Percentiles rank a stretch among this genome's conserved stretches.
Conservation (phyloP, 2,329 filamentous ascomycete genomes). For the Aspergillus proliferans region DNA sequence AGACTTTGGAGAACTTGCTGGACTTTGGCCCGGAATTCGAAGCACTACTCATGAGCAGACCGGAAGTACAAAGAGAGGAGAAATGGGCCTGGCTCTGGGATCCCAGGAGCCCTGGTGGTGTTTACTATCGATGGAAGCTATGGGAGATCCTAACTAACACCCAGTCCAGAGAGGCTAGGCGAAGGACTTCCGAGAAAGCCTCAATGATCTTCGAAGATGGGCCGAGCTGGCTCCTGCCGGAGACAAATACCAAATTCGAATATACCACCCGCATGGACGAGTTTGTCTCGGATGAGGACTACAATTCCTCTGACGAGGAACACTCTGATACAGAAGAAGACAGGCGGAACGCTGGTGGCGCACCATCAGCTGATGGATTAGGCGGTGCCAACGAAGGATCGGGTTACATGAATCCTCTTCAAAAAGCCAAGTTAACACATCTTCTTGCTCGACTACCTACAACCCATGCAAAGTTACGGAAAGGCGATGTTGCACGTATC, state of each 20-base stretch:
- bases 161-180: slow-evolving; percentile 30
- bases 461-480: slow-evolving; percentile 65
- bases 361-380: slow-evolving; percentile 35
- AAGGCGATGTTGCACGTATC: slow-evolving; percentile 78
- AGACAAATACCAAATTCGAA: slow-evolving; percentile 69
- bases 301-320: slow-evolving; percentile 81
- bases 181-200: slow-evolving; percentile 48
- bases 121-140: slow-evolving; percentile 89
- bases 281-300: slow-evolving; percentile 76
- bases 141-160: slow-evolving; percentile 77
- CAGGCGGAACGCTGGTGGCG: slow-evolving; percentile 38
- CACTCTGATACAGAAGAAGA: slow-evolving; percentile 47
- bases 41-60: slow-evolving; percentile 79
- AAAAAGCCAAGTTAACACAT: slow-evolving; percentile 77
- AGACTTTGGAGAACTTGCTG: slow-evolving; percentile 72
- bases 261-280: slow-evolving; percentile 71
- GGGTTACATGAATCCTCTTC: slow-evolving; percentile 70
- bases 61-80: slow-evolving; percentile 76
- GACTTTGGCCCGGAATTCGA: slow-evolving; percentile 82
- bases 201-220: slow-evolving; percentile 64
- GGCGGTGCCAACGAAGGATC: slow-evolving; percentile 42
- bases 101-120: slow-evolving; percentile 66
- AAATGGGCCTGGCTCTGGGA: slow-evolving; percentile 96
- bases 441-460: slow-evolving; percentile 77
- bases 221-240: slow-evolving; percentile 70